These are phyloP conservation scores for Delphinella strobiligena DNA, from an alignment of 2,329 filamentous ascomycete species.

Conservation along the genomic window DNA sequence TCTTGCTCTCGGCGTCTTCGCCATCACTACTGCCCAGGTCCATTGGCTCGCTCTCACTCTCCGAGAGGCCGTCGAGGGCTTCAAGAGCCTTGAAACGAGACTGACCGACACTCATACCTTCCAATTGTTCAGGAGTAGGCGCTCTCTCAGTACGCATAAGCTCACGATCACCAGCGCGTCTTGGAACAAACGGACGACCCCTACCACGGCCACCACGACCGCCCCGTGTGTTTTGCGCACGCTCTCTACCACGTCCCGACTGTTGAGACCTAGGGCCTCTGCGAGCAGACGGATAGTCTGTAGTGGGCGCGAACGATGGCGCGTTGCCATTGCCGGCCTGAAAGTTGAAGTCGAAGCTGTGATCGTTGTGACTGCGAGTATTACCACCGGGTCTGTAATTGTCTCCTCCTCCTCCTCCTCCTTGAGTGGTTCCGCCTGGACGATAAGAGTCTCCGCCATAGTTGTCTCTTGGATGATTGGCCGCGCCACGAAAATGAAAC, in stretches of 20 bases:
- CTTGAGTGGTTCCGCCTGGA: neutral
- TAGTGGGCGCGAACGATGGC: constrained; percentile 5
- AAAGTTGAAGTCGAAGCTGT: constrained; percentile 6
- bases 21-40: constrained; percentile 16
- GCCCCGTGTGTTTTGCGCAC: neutral
- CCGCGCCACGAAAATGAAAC: constrained; percentile 10
- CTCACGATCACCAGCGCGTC: constrained; percentile 30
- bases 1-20: neutral
- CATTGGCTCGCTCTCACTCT: constrained; percentile 23
- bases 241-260: neutral
- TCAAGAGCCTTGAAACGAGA: constrained; percentile 26
- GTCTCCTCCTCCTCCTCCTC: constrained; percentile 3
- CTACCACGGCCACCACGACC: neutral
- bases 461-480: neutral
- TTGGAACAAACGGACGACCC: constrained; percentile 14
- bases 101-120: constrained; percentile 29
- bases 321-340: constrained; percentile 4
- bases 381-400: constrained; percentile 4
- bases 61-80: constrained; percentile 26
- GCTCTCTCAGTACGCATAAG: constrained; percentile 29
- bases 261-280: constrained; percentile 1
- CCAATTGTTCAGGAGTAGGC: constrained; percentile 31
- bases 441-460: neutral
- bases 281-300: constrained; percentile 5
- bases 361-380: neutral